phyloP scores from a whole-genome alignment of 2,329 filamentous ascomycete species.

The Spiromastix sp. region DNA sequence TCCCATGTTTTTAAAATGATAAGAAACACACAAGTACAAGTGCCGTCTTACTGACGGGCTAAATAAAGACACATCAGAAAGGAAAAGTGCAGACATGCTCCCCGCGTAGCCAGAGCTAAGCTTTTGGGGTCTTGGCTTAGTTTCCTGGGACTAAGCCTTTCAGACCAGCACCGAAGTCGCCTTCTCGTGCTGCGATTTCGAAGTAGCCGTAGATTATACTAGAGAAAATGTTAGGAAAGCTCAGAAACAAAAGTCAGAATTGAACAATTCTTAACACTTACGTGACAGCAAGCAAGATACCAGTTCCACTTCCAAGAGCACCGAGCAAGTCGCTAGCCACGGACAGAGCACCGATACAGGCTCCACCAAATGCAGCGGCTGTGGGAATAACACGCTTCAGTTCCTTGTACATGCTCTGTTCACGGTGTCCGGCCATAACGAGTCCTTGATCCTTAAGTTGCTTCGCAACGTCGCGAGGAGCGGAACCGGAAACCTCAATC shows the following conservation, averaged over 20 bases:
- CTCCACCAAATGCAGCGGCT: constrained; percentile 94
- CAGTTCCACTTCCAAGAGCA: constrained; percentile 89
- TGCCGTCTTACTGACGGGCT: too few species aligned
- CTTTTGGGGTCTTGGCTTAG: too few species aligned
- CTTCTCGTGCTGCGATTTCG: constrained; percentile 97
- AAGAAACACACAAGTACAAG: too few species aligned
- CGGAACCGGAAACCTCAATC: constrained; percentile 98
- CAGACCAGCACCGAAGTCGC: constrained; percentile 68
- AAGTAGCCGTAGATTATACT: constrained; percentile 99
- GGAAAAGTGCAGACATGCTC: too few species aligned
- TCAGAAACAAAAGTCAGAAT: constrained; percentile 1
- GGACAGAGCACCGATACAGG: constrained; percentile 95
- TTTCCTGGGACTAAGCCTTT: constrained; percentile 52
- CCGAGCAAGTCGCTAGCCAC: constrained; percentile 93
- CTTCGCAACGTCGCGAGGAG: constrained; percentile 96
- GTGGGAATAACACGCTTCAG: constrained; percentile 98
- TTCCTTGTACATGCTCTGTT: constrained; percentile 99
- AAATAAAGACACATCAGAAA: too few species aligned
- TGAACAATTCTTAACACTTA: constrained; percentile 44
- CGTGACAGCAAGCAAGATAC: constrained; percentile 97
- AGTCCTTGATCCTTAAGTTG: constrained; percentile 99
- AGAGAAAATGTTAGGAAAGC: constrained; percentile 22
- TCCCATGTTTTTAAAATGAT: too few species aligned
- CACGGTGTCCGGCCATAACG: constrained; percentile 98
- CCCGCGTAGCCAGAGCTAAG: too few species aligned